These are phyloP conservation scores for Hyaloperonospora arabidopsidis DNA, from an alignment of 352 stramenopile species.

Conservation along the genomic window DNA sequence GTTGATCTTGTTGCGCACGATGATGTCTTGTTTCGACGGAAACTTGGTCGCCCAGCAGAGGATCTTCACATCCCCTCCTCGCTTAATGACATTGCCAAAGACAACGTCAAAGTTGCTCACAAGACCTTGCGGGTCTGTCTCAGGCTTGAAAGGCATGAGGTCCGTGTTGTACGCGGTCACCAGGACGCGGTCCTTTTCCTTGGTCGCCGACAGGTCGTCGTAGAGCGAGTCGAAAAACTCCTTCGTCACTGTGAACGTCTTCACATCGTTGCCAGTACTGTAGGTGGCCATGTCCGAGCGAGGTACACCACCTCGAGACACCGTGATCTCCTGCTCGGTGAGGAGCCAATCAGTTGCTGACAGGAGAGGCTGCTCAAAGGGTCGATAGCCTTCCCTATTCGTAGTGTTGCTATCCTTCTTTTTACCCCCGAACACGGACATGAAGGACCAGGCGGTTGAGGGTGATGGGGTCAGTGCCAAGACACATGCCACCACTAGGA, in stretches of 20 bases:
- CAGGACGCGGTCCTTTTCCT: slow-evolving; percentile 20
- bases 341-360: not conserved
- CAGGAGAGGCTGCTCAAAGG: not conserved
- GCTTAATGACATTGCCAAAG: slow-evolving; percentile 20
- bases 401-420: too few species aligned
- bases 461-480: too few species aligned
- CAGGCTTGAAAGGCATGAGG: slow-evolving; percentile 31
- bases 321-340: slow-evolving; percentile 1
- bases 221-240: slow-evolving; percentile 33
- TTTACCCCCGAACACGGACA: too few species aligned
- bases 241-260: slow-evolving; percentile 24
- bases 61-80: slow-evolving; percentile 28
- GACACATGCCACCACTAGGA: too few species aligned
- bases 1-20: slow-evolving; percentile 38
- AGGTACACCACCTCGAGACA: not conserved
- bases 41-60: slow-evolving; percentile 41
- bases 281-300: slow-evolving; percentile 24
- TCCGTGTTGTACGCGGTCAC: slow-evolving; percentile 30
- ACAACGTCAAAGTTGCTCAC: slow-evolving; percentile 24
- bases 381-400: too few species aligned
- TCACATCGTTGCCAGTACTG: slow-evolving; percentile 32
- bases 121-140: slow-evolving; percentile 11
- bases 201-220: slow-evolving; percentile 27
- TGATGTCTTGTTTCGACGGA: slow-evolving; percentile 19
- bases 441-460: too few species aligned